phyloP scores from a whole-genome alignment of 78 protist genomes.

The Cavenderia fasciculata region DNA sequence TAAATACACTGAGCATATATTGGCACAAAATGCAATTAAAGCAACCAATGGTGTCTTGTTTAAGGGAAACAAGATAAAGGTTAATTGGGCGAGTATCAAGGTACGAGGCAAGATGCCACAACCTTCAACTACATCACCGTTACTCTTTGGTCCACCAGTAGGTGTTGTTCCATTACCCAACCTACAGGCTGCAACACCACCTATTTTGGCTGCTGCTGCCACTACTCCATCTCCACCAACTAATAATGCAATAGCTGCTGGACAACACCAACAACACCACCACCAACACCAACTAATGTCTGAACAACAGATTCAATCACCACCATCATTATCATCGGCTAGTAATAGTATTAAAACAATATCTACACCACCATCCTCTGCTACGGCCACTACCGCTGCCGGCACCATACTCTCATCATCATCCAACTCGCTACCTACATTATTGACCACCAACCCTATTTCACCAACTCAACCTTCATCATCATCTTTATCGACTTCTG shows the following conservation, averaged over 20 bases:
- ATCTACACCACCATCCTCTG: too few species aligned
- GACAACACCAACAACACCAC: too few species aligned
- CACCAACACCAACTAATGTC: not conserved
- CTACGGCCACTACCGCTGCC: too few species aligned
- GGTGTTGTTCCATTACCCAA: not conserved
- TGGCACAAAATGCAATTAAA: conserved; percentile 3
- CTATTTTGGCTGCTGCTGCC: not conserved
- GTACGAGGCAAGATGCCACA: too few species aligned
- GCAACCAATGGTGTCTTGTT: not conserved
- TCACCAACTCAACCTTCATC: not conserved
- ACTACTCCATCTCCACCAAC: not conserved
- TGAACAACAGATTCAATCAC: too few species aligned
- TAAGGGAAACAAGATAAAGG: conserved; percentile 3
- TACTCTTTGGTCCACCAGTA: not conserved
- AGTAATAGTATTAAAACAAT: too few species aligned
- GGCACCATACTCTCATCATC: too few species aligned
- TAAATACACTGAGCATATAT: not conserved
- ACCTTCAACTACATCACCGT: not conserved
- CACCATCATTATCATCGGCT: too few species aligned
- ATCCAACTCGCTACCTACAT: too few species aligned
- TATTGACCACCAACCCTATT: not conserved
- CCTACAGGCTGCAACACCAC: not conserved
- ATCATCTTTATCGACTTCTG: not conserved
- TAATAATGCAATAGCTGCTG: too few species aligned
- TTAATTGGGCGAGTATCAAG: conserved; percentile 30